Base-by-base conservation (phyloP, 345 rosid species). In the Hirschfeldia incana region DNA sequence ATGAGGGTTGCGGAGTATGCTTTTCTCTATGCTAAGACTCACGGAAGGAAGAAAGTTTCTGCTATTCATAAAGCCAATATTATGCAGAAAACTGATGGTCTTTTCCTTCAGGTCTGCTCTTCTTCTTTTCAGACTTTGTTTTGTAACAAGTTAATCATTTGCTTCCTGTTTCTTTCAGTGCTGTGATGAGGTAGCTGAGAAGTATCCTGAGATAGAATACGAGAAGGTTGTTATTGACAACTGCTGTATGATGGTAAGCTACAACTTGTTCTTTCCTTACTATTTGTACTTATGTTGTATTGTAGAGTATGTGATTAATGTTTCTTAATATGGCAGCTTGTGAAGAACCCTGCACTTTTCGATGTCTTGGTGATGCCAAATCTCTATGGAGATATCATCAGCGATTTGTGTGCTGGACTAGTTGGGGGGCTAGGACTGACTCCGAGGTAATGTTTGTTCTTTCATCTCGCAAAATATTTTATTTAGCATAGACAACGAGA, bases 361-460 rank as follows among this genome's bases (percentile, higher is more conserved):
- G 98, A 95, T 85, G 99, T 95, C 21, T 75, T 95, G 85, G 94
- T 95, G 85, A 95, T 95, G 99, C 99, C 99, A 76, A 95, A 95
- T 83, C 99, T 93, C 58, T 95, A 95, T 68, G 98, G 99, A 72
- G 99, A 95, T 82, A 95, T 95, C 70, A 95, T 95, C 67, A 95
- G 99, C 76, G 99, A 95, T 69, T 90, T 95, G 75, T 95, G 99
- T 69, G 99, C 99, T n/a, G 97, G 97, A 12, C 79, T 95, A 82
- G 81, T 95, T 49, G 99, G 99, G 7, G 99, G 99, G n/a, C 83
- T 93, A 83, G 99, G 99, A 63, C 85, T 95, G 81, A 95, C 99
- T 72, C 98, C 99, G 51, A 95, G 99, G 98, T 94, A 85, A 44
- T 46, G 6, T 55, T 69, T 27, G 28, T 13, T 65, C 4, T 12